phyloP scores from a whole-genome alignment of 352 stramenopile species.

The Phytophthora kernoviae region DNA sequence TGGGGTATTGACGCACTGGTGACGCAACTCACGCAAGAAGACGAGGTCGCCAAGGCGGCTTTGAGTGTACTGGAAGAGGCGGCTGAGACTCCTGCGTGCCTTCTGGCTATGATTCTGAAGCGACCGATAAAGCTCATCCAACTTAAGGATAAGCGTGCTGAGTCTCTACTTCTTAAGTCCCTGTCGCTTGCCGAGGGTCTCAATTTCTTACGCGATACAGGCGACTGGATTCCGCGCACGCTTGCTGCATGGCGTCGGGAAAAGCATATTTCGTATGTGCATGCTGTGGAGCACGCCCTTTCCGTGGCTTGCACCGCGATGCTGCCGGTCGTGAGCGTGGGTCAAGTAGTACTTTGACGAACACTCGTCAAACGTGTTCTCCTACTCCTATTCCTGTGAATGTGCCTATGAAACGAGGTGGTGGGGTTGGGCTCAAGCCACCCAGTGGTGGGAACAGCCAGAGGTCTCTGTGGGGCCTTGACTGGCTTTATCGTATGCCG shows the following conservation, averaged over 20 bases:
- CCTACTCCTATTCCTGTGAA: constrained; percentile 86
- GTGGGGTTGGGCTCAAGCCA: constrained; percentile 48
- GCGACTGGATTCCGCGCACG: constrained; percentile 84
- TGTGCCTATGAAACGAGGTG: constrained; percentile 81
- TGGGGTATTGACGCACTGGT: constrained; percentile 89
- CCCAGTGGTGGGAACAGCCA: constrained; percentile 66
- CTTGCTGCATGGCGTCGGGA: constrained; percentile 77
- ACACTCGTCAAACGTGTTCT: constrained; percentile 51
- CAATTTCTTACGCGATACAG: constrained; percentile 77
- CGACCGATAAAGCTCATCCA: constrained; percentile 78
- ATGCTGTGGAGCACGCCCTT: constrained; percentile 83
- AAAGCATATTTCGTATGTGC: constrained; percentile 88
- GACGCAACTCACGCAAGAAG: constrained; percentile 85
- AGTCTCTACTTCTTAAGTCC: constrained; percentile 85
- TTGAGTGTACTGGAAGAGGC: constrained; percentile 89
- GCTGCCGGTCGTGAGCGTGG: constrained; percentile 67
- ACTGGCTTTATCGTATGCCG: constrained; percentile 91
- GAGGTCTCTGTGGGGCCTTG: constrained; percentile 78
- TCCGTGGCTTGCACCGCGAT: constrained; percentile 83
- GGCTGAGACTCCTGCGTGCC: constrained; percentile 79
- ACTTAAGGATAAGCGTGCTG: constrained; percentile 78
- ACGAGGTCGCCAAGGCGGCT: constrained; percentile 84
- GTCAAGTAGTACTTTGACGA: constrained; percentile 31
- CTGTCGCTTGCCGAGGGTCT: constrained; percentile 81
- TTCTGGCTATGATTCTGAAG: constrained; percentile 87